Evolutionary conservation across 179 eudicot species (phyloP), one percentile per base, ranked within the genome.

Genomic region (Corrigiola litoralis): DNA sequence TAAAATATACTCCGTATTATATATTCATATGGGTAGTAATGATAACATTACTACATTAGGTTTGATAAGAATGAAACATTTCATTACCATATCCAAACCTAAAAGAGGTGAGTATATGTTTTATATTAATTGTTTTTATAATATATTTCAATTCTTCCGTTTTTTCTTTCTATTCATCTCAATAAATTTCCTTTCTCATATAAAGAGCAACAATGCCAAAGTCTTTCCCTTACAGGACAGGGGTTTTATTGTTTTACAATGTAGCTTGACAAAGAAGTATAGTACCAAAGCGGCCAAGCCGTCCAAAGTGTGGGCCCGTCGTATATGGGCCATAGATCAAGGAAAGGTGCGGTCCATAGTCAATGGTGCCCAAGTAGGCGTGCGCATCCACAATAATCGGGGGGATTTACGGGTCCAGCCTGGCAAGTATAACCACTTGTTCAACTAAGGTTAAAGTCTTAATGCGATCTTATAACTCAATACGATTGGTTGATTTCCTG

Each of bases 301-400:
- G 57, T 48, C 46, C 31, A 63, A 48, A 23, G 2, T 4, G 51
- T 48, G 46, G 67, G 57, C 46, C 46, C 21, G 1, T 13, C 0
- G 2, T 5, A 40, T 4, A 58, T 58, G 63, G 63, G 63, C 63
- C 63, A 40, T 11, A 56, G 61, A 34, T 56, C n/a, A 5, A 2
- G 2, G 23, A 36, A 63, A 63, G 17, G 18, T 14, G 50, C 67
- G 58, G 67, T 63, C 21, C 16, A 63, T 14, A 48, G 6, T 33
- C 1, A 14, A 38, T 9, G 7, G 24, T 33, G 56, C 32, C 42
- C 56, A 17, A 33, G 44, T 6, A 47, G 28, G 55, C 63, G 33
- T 58, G 63, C 49, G 8, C 63, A 58, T 33, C 32, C 49, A 21
- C 55, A 31, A 50, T 25, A 48, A 21, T 23, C 14, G 21, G 8